Evolutionary conservation across 2,329 filamentous ascomycete genomes (phyloP).

Genomic region (Penicillium digitatum): DNA sequence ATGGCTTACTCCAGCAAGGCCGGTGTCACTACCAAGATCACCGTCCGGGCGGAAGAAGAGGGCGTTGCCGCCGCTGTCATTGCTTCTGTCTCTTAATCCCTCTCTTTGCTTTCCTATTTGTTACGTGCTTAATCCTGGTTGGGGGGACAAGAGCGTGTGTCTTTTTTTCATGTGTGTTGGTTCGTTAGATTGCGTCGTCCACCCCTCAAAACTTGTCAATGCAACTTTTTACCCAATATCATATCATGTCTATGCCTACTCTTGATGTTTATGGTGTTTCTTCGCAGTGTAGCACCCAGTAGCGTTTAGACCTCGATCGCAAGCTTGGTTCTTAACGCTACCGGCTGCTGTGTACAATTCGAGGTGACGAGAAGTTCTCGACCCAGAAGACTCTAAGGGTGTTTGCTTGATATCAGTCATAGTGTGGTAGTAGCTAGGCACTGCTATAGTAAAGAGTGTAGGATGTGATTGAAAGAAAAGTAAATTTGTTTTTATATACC

Average conservation of each 20-base stretch:
- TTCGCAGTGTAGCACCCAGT: background rate
- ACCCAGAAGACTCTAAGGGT: background rate
- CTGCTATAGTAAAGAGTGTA: background rate
- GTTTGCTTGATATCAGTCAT: background rate
- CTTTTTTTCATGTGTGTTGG: conserved; percentile 11
- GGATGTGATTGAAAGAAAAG: background rate
- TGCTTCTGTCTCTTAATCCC: conserved; percentile 70
- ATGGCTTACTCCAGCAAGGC: conserved; percentile 93
- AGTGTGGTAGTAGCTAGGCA: too few relatives aligned
- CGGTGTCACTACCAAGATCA: conserved; percentile 94
- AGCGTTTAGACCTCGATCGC: too few relatives aligned
- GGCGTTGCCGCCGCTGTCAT: conserved; percentile 81
- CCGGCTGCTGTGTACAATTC: background rate
- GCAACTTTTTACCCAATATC: conserved; percentile 12
- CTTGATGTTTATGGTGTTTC: background rate
- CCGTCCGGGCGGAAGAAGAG: conserved; percentile 86
- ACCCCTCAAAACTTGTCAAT: conserved; percentile 14
- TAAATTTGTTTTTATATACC: conserved; percentile 5
- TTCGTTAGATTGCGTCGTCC: conserved; percentile 13
- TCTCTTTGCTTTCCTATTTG: conserved; percentile 23
- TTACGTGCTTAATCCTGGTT: conserved; percentile 16
- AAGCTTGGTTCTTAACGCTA: background rate
- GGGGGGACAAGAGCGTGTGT: conserved; percentile 13
- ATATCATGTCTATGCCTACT: conserved; percentile 3
- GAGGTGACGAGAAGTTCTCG: background rate